Conservation (phyloP, 306 rosid species). For the Castanea mollissima region DNA sequence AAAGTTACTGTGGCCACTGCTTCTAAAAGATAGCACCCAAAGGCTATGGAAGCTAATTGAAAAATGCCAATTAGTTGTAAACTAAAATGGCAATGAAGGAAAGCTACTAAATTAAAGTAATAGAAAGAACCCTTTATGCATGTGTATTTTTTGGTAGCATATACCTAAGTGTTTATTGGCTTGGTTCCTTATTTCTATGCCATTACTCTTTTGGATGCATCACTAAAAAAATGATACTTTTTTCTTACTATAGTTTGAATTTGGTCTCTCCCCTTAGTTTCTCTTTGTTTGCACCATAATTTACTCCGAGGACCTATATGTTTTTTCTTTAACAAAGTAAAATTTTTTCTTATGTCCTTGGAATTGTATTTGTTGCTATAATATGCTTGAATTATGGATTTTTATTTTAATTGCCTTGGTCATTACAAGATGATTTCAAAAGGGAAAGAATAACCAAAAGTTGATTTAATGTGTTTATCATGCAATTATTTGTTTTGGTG, state of each 20-base stretch:
- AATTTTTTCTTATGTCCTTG: not conserved
- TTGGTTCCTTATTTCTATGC: too few relatives aligned
- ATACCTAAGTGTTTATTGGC: too few relatives aligned
- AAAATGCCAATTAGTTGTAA: too few relatives aligned
- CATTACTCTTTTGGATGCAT: not conserved
- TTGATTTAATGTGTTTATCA: slow-evolving; percentile 61
- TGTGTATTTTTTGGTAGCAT: too few relatives aligned
- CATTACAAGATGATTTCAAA: slow-evolving; percentile 75
- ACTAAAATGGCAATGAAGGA: too few relatives aligned
- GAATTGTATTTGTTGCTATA: not conserved
- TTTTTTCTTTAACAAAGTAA: not conserved
- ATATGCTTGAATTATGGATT: not conserved
- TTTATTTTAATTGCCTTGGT: slow-evolving; percentile 5
- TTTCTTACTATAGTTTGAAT: not conserved
- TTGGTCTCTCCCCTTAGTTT: not conserved
- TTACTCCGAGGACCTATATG: not conserved
- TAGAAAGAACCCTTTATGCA: too few relatives aligned
- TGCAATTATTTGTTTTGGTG: slow-evolving; percentile 7
- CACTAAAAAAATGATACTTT: not conserved
- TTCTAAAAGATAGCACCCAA: too few relatives aligned
- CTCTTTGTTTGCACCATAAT: not conserved
- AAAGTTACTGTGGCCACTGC: too few relatives aligned
- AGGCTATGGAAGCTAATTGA: too few relatives aligned
- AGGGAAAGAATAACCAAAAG: slow-evolving; percentile 58
- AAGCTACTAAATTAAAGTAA: too few relatives aligned